Base-by-base conservation (phyloP, 1,284 basidiomycete genomes). In the Spongispora temasekensis region DNA sequence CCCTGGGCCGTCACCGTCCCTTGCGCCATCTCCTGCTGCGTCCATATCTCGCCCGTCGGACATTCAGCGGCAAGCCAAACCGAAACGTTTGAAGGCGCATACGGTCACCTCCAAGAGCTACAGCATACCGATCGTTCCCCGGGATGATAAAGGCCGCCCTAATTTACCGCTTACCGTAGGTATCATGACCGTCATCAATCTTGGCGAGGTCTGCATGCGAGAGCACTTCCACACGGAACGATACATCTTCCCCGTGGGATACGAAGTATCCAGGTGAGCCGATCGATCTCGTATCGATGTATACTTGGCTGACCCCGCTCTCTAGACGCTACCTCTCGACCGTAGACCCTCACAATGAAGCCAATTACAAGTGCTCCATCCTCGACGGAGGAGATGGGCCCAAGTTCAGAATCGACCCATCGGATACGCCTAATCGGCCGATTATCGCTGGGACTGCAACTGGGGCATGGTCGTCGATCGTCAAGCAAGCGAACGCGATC, bases 191-290 rank as follows among this genome's bases (percentile, higher is more conserved):
- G 87, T 93, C 23, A 78, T 86, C 59, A 84, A 71, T 60, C 78
- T 93, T 1, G 91, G 91, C 5, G 81, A 85, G 62, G 84, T 92
- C 5, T 91, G 89, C 69, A 85, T 87, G 83, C 80, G 89, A 51
- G 89, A 92, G 66, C 88, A 91, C 71, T 93, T 92, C 69, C 89
- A 91, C 71, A 91, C 91, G 0, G 90, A 93, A 71, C 79, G 91
- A 60, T 93, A 93, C 71, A 93, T 93, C 64, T 93, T 91, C 68
- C 91, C 91, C 21, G 87, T 93, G 53, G 90, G 90, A 21, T 93
- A 92, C 70, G 88, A 91, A 71, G 90, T 91, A 5, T 89, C 85
- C 4, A 81, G 90, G 90, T 90, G 58, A 56, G 78, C 70, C 9
- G 35, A 44, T 64, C 32, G 42, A 7, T 27, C 7, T 32, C 15